Percentiles rank a stretch among this genome's conserved stretches.
Evolutionary conservation across 768 basidiomycete genomes (phyloP).

Genomic region (Leccinum disarticulatum): DNA sequence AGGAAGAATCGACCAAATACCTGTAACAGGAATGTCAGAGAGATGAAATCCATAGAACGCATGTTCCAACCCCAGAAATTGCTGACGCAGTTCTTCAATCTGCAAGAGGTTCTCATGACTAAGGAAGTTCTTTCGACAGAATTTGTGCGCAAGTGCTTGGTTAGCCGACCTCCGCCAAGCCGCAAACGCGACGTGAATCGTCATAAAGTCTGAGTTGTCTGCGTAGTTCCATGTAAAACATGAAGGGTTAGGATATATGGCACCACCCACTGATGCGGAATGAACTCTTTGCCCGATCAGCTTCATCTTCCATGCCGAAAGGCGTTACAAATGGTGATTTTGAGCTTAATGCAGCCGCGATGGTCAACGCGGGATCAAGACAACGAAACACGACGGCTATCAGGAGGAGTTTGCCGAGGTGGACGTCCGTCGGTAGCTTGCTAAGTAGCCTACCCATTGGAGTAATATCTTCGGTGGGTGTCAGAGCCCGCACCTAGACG

Average conservation of each 20-base stretch:
- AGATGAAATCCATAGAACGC: slow-evolving; percentile 2
- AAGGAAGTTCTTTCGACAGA: slow-evolving; percentile 78
- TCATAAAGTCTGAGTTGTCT: slow-evolving; percentile 96
- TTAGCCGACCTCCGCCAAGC: slow-evolving; percentile 81
- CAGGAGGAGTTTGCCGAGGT: slow-evolving; percentile 91
- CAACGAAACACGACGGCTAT: slow-evolving; percentile 84
- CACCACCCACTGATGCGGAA: slow-evolving; percentile 68
- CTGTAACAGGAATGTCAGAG: slow-evolving; percentile 36
- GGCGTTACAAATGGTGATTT: slow-evolving; percentile 94
- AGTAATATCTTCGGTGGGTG: slow-evolving; percentile 84
- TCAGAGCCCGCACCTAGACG: slow-evolving; percentile 79
- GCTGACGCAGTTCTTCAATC: slow-evolving; percentile 94
- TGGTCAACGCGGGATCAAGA: slow-evolving; percentile 94
- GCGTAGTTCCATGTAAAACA: slow-evolving; percentile 5
- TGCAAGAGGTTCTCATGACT: slow-evolving; percentile 94
- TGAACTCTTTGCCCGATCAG: slow-evolving; percentile 75
- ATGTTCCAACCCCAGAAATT: slow-evolving; percentile 63
- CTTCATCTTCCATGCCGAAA: slow-evolving; percentile 83
- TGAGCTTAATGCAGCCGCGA: slow-evolving; percentile 88
- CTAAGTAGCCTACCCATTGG: slow-evolving; percentile 89
- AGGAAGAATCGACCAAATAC: slow-evolving; percentile 86
- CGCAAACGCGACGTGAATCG: slow-evolving; percentile 85
- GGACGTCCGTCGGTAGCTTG: slow-evolving; percentile 93
- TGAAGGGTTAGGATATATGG: not conserved
- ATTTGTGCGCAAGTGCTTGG: slow-evolving; percentile 59